These are phyloP conservation scores for Heritiera littoralis DNA, from an alignment of 345 rosid genomes.

Conservation along the genomic window DNA sequence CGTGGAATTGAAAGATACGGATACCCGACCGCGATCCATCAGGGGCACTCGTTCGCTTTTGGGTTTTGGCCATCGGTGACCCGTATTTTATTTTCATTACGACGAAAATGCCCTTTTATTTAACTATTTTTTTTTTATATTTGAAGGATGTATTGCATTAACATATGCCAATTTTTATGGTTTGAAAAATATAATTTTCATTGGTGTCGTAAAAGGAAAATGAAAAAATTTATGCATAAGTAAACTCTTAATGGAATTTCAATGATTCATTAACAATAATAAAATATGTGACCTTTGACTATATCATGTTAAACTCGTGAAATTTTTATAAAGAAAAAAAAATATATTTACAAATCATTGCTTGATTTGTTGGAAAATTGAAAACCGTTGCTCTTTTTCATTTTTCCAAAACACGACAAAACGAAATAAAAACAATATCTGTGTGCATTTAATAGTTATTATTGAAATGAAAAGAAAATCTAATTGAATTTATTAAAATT, in stretches of 20 bases:
- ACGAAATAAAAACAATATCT: too few relatives aligned
- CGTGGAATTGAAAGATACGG: neutral
- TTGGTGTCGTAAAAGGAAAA: neutral
- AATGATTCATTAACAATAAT: too few relatives aligned
- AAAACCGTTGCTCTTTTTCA: too few relatives aligned
- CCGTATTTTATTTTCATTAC: neutral
- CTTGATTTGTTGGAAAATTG: too few relatives aligned
- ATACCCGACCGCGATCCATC: conserved; percentile 19
- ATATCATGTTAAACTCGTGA: too few relatives aligned
- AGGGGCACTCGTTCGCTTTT: conserved; percentile 2
- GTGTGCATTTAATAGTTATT: too few relatives aligned
- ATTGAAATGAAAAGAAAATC: neutral
- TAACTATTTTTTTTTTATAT: neutral
- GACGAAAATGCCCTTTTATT: conserved; percentile 14
- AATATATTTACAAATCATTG: too few relatives aligned
- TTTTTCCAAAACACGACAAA: too few relatives aligned
- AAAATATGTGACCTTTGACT: too few relatives aligned
- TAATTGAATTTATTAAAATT: too few relatives aligned
- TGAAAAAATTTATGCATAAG: neutral
- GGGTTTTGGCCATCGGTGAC: conserved; percentile 23
- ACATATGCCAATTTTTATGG: neutral
- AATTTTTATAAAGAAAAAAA: too few relatives aligned
- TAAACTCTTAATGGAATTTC: too few relatives aligned
- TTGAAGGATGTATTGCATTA: neutral
- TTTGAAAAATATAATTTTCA: neutral